Percentiles rank a stretch among this genome's conserved stretches.
These are phyloP conservation scores for Fusarium tuaranense DNA, from an alignment of 2,329 filamentous ascomycete species.

Conservation along the genomic window DNA sequence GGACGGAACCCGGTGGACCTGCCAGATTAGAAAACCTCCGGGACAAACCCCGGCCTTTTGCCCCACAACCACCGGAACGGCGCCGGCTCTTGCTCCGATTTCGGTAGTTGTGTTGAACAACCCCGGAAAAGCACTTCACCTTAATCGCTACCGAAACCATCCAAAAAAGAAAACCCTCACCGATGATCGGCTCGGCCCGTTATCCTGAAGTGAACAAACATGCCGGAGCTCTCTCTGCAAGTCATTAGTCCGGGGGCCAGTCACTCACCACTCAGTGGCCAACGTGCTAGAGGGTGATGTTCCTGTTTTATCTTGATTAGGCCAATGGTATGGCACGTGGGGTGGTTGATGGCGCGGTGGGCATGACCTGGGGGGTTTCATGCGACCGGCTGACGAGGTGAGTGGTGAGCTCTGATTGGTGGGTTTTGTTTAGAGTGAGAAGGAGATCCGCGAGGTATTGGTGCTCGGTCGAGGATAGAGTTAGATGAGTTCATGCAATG, in stretches of 20 bases:
- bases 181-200: constrained; percentile 31
- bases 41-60: not conserved
- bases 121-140: constrained; percentile 4
- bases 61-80: constrained; percentile 24
- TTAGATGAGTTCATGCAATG: constrained; percentile 33
- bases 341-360: constrained; percentile 23
- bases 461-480: constrained; percentile 33
- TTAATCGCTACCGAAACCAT: constrained; percentile 26
- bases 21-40: not conserved
- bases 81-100: constrained; percentile 31
- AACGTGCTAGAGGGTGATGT: constrained; percentile 27
- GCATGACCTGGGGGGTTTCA: constrained; percentile 32
- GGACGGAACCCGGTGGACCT: not conserved
- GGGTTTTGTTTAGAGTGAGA: not conserved
- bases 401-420: constrained; percentile 31
- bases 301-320: constrained; percentile 22
- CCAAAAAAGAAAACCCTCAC: not conserved
- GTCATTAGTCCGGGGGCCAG: constrained; percentile 8
- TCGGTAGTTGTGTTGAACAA: constrained; percentile 23
- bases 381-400: constrained; percentile 22
- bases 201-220: constrained; percentile 23
- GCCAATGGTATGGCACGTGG: constrained; percentile 35
- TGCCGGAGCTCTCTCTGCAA: constrained; percentile 2
- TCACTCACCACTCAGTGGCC: constrained; percentile 20
- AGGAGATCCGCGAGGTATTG: constrained; percentile 32